Evolutionary conservation across 352 stramenopile species (phyloP).

Genomic region (Phytophthora litchii): DNA sequence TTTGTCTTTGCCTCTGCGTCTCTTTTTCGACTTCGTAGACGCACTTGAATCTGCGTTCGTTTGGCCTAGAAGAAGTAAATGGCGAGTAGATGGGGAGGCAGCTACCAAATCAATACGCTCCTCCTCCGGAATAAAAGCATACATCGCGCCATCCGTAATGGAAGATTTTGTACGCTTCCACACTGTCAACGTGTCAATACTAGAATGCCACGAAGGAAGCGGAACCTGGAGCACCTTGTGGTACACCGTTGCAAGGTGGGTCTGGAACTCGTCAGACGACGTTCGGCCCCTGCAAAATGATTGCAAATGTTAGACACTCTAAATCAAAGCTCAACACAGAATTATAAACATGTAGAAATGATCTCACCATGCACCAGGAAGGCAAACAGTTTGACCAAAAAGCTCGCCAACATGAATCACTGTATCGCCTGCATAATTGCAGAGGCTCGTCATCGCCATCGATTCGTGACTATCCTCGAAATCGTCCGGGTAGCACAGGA

Average conservation of each 20-base stretch:
- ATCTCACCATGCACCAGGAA: constrained; percentile 86
- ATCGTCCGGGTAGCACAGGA: constrained; percentile 95
- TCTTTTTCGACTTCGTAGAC: constrained; percentile 26
- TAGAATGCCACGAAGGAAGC: constrained; percentile 93
- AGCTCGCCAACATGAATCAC: constrained; percentile 95
- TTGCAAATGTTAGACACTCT: constrained; percentile 1
- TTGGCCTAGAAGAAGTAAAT: constrained; percentile 51
- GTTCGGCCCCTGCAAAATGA: constrained; percentile 80
- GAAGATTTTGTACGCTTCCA: constrained; percentile 94
- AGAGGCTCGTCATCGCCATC: constrained; percentile 90
- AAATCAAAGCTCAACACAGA: neutral
- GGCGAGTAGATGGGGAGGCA: constrained; percentile 64
- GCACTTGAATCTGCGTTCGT: constrained; percentile 2
- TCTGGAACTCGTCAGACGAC: constrained; percentile 92
- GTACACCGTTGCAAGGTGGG: constrained; percentile 89
- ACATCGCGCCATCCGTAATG: constrained; percentile 82
- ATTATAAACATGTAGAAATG: neutral
- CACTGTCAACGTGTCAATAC: constrained; percentile 91
- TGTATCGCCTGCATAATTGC: constrained; percentile 90
- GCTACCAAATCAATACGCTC: constrained; percentile 76
- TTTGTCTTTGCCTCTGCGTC: constrained; percentile 21
- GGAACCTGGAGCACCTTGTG: constrained; percentile 93
- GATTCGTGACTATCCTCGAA: constrained; percentile 87
- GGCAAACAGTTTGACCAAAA: constrained; percentile 88
- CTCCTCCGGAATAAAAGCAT: constrained; percentile 77